phyloP scores from a whole-genome alignment of 2,329 filamentous ascomycete genomes.

The Chaetomiaceae sp. region DNA sequence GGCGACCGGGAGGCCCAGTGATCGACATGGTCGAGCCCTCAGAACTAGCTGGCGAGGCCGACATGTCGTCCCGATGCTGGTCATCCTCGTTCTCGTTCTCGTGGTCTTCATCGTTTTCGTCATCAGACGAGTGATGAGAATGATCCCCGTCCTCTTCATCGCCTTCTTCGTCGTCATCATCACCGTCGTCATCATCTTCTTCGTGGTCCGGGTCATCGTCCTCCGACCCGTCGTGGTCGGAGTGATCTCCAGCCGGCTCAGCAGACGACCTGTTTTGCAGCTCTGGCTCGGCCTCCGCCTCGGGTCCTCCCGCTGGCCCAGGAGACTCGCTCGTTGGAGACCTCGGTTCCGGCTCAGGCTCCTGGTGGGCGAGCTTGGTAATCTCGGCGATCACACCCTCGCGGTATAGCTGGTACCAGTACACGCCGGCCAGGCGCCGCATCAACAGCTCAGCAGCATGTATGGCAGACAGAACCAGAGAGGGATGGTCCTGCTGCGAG shows the following conservation, averaged over 20 bases:
- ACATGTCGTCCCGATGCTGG: slow-evolving; percentile 49
- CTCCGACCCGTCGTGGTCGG: slow-evolving; percentile 23
- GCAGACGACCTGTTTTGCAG: slow-evolving; percentile 27
- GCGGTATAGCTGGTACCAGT: slow-evolving; percentile 93
- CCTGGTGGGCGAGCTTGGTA: slow-evolving; percentile 61
- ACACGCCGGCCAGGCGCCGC: slow-evolving; percentile 76
- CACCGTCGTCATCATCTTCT: slow-evolving; percentile 19
- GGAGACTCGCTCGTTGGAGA: slow-evolving; percentile 24
- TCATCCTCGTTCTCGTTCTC: slow-evolving; percentile 41
- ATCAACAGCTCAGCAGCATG: slow-evolving; percentile 86
- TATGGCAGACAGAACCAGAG: slow-evolving; percentile 77
- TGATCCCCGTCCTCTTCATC: slow-evolving; percentile 35
- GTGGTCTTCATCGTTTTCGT: slow-evolving; percentile 49
- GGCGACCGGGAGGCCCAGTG: slow-evolving; percentile 46
- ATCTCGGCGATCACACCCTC: slow-evolving; percentile 95
- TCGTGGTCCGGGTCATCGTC: slow-evolving; percentile 29
- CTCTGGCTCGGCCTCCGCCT: slow-evolving; percentile 14
- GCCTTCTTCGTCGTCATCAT: slow-evolving; percentile 30
- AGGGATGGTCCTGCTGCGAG: slow-evolving; percentile 88
- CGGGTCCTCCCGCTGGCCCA: slow-evolving; percentile 15
- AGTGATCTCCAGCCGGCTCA: slow-evolving; percentile 21
- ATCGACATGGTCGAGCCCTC: slow-evolving; percentile 60
- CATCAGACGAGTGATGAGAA: slow-evolving; percentile 44
- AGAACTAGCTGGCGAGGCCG: slow-evolving; percentile 61
- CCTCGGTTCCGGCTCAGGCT: slow-evolving; percentile 33